Conservation (phyloP, 2,329 filamentous ascomycete species). For the Orbilia blumenaviensis region DNA sequence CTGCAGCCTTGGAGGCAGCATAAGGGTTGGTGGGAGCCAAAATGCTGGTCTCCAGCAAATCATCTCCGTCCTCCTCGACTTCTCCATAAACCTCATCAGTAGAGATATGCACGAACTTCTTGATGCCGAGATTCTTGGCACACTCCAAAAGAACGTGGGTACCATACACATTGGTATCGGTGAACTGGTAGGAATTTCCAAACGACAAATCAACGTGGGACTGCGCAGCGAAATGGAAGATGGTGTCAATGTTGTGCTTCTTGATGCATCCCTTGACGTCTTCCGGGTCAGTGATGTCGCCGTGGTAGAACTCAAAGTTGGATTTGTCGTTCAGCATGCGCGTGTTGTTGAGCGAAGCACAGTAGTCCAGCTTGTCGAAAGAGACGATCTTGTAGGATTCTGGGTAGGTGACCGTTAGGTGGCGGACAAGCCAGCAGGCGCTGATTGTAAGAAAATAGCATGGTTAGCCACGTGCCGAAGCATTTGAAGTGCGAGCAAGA, state of each 20-base stretch:
- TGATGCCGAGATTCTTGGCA: constrained; percentile 75
- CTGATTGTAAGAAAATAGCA: constrained; percentile 62
- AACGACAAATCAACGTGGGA: constrained; percentile 85
- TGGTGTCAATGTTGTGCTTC: constrained; percentile 77
- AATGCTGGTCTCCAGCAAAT: constrained; percentile 76
- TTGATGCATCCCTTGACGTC: constrained; percentile 77
- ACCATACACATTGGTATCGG: constrained; percentile 81
- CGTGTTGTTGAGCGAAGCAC: constrained; percentile 81
- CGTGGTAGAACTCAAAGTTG: constrained; percentile 82
- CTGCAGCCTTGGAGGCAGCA: constrained; percentile 80
- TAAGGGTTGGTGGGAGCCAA: constrained; percentile 84
- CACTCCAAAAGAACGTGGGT: constrained; percentile 84
- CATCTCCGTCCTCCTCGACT: constrained; percentile 75
- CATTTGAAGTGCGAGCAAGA: background rate
- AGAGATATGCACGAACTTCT: constrained; percentile 80
- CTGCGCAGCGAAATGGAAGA: constrained; percentile 87
- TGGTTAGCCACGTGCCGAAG: constrained; percentile 53
- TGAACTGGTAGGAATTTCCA: constrained; percentile 82
- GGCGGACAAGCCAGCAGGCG: constrained; percentile 83
- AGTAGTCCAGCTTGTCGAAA: constrained; percentile 87
- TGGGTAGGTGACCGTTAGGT: constrained; percentile 77
- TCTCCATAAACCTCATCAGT: constrained; percentile 89
- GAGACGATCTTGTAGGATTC: constrained; percentile 79
- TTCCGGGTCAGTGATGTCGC: constrained; percentile 76
- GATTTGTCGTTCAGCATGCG: constrained; percentile 71